Base-by-base conservation (phyloP, 305 asterid genomes). In the Solanum hybrid region DNA sequence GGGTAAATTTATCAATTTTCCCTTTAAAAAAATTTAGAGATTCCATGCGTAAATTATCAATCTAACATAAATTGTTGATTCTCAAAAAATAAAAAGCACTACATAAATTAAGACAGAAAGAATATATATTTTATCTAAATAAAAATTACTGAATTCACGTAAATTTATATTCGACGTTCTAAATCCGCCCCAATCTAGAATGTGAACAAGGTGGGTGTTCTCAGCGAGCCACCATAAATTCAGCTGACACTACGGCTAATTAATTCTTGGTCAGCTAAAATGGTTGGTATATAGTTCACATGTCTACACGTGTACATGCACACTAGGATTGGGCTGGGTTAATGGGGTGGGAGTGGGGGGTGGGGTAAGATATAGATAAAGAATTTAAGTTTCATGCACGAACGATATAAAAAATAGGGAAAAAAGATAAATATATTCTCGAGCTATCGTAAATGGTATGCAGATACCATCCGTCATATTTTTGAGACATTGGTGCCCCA, bases 271-370 rank as follows among this genome's bases (percentile, higher is more conserved):
- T 78, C 40, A 72, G 71, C 84, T 9, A 4, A 76, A 89, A 64
- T 69, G 45, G 82, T 72, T 45, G 86, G 42, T 31, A 15, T 42
- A 51, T 51, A 51, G 90, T 88, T 89, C 91, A 91, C 90, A 88
- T 90, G 91, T 40, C 35, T 29, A 89, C 88, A 86, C 78, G 90
- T 87, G 84, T 87, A 87, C 82, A 87, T 69, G 36, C 6, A 14
- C 80, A 40, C 35, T 71, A 31, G 17, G 82, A 15, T 86, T 45
- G 29, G 73, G 40, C 40, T 51, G 19, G 29, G 1, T 45, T 29
- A 14, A 15, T 29, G 29, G 35, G 45, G 15, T 19, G 1, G 19
- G 78, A 2, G 9, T 15, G 31, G 31, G 13, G 78, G 11, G 69
- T 3, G 13, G 72, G 6, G 27, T 64, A 9, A 4, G 7, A 64